Conservation (phyloP, 306 rosid species). For the Vigna hirtella region DNA sequence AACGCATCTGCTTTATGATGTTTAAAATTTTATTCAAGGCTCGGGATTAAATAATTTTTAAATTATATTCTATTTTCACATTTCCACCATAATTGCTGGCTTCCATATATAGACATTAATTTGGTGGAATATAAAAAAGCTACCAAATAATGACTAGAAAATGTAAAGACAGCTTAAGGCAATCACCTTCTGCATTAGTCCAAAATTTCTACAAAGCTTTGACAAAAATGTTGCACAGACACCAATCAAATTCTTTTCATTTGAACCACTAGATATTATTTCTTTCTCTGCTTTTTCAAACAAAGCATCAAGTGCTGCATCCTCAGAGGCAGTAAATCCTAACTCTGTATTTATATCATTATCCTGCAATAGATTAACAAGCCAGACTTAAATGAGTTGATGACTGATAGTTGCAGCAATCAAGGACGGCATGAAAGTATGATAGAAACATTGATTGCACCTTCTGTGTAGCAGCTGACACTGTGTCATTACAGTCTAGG, state of each 20-base stretch:
- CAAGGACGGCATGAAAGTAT: neutral
- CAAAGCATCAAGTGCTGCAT: conserved; percentile 84
- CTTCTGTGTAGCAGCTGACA: conserved; percentile 60
- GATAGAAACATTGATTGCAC: conserved; percentile 48
- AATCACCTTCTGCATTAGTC: conserved; percentile 88
- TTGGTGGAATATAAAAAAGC: conserved; percentile 1
- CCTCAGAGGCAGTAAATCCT: conserved; percentile 96
- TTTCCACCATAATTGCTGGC: neutral
- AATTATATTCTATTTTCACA: conserved; percentile 25
- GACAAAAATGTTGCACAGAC: conserved; percentile 76
- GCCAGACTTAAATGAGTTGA: conserved; percentile 14
- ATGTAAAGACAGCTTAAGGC: conserved; percentile 27
- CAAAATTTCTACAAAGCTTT: conserved; percentile 87
- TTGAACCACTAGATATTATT: conserved; percentile 70
- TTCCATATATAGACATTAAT: conserved; percentile 9
- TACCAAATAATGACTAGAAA: conserved; percentile 23
- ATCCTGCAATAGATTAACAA: conserved; percentile 61
- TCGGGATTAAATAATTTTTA: neutral
- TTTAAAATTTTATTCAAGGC: neutral
- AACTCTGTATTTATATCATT: conserved; percentile 79
- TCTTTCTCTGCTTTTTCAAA: conserved; percentile 91
- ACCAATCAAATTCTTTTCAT: conserved; percentile 81
- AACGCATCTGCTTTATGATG: neutral
- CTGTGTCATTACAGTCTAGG: conserved; percentile 48
- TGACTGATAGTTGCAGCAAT: conserved; percentile 28